Evolutionary conservation across 2,329 filamentous ascomycete species (phyloP).

Genomic region (Colletotrichum tanaceti): DNA sequence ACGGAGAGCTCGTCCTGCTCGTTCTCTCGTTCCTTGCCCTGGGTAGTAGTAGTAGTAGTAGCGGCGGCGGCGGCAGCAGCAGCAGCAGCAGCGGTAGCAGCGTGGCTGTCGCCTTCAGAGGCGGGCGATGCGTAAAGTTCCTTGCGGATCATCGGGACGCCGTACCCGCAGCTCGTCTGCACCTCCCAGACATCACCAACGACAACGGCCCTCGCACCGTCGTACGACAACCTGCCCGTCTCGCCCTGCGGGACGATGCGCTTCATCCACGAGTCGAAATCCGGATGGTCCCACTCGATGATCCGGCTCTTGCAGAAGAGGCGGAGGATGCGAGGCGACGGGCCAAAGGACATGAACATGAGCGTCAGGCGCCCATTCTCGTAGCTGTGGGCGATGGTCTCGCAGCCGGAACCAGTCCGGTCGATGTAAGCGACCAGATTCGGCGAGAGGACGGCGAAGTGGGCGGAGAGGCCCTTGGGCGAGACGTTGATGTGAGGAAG

Average conservation of each 20-base stretch:
- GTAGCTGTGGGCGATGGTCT: conserved; percentile 80
- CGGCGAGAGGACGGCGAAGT: conserved; percentile 69
- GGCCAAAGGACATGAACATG: conserved; percentile 77
- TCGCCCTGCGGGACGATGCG: conserved; percentile 52
- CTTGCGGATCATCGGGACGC: conserved; percentile 66
- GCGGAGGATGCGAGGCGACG: conserved; percentile 70
- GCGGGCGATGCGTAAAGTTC: conserved; percentile 50
- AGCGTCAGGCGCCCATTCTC: conserved; percentile 81
- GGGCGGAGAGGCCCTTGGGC: conserved; percentile 75
- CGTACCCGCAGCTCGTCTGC: conserved; percentile 75
- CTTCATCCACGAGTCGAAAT: conserved; percentile 61
- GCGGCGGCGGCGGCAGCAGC: too few species aligned
- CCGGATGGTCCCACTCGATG: conserved; percentile 67
- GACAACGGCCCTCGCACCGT: conserved; percentile 70
- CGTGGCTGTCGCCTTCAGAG: conserved; percentile 10
- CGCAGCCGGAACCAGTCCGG: conserved; percentile 78
- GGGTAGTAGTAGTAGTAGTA: conserved; percentile 31
- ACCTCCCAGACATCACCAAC: conserved; percentile 72
- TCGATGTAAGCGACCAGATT: conserved; percentile 78
- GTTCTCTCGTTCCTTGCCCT: conserved; percentile 28
- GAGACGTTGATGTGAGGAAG: conserved; percentile 80
- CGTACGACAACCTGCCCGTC: conserved; percentile 46
- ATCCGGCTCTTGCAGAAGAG: conserved; percentile 71
- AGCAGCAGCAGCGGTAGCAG: conserved; percentile 33
- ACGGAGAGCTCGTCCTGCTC: conserved; percentile 53